These are phyloP conservation scores for Sicyos baderoa DNA, from an alignment of 306 rosid species.

Conservation along the genomic window DNA sequence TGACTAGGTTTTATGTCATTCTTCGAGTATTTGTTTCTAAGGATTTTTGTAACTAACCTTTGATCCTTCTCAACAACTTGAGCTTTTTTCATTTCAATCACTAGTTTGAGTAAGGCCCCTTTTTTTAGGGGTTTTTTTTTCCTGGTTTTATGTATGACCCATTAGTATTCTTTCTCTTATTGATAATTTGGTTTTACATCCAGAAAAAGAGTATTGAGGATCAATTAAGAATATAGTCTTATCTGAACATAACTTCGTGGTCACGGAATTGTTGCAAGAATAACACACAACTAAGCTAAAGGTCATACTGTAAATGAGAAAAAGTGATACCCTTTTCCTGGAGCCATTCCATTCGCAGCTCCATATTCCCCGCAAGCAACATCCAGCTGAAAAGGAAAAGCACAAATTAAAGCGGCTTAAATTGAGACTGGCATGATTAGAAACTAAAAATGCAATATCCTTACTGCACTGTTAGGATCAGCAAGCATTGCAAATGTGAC, in stretches of 20 bases:
- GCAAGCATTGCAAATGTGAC: slow-evolving; percentile 98
- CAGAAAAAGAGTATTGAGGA: background rate
- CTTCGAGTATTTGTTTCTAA: background rate
- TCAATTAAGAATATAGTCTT: background rate
- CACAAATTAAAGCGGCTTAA: slow-evolving; percentile 19
- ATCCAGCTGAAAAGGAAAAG: slow-evolving; percentile 40
- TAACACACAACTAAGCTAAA: background rate
- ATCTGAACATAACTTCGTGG: background rate
- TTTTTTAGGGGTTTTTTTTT: background rate
- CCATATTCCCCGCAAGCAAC: slow-evolving; percentile 86
- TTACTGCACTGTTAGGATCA: slow-evolving; percentile 88
- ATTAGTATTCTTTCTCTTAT: background rate
- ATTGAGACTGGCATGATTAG: slow-evolving; percentile 6
- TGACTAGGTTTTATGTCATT: background rate
- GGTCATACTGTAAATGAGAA: background rate
- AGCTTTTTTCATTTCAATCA: background rate
- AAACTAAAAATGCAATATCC: slow-evolving; percentile 33
- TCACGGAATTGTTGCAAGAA: background rate
- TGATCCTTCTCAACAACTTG: background rate
- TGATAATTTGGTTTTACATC: background rate
- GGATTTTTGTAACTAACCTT: background rate
- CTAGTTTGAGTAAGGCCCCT: slow-evolving; percentile 2
- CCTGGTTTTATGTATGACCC: background rate
- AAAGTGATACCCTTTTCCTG: slow-evolving; percentile 75
- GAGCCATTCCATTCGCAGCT: slow-evolving; percentile 63